These are phyloP conservation scores for Eustoma russellianum DNA, from an alignment of 257 asterid genomes.

Conservation along the genomic window DNA sequence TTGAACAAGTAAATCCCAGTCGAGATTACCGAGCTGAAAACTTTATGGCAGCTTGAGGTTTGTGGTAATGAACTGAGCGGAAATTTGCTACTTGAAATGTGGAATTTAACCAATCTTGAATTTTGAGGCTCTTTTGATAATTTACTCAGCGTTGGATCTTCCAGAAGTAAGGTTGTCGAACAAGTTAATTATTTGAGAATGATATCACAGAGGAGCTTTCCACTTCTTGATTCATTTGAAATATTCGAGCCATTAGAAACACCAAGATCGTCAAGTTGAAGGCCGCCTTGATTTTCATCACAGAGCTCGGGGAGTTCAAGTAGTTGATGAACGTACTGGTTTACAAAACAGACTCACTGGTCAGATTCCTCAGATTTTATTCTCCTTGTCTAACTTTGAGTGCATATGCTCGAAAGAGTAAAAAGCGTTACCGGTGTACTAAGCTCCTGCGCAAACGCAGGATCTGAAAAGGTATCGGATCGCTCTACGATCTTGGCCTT, in stretches of 20 bases:
- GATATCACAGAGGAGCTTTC: conserved; percentile 68
- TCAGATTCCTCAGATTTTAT: too few relatives aligned
- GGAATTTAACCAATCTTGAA: conserved; percentile 53
- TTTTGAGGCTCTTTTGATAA: conserved; percentile 63
- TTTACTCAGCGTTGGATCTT: conserved; percentile 42
- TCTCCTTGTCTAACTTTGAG: too few relatives aligned
- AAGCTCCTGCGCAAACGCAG: too few relatives aligned
- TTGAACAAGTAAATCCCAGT: conserved; percentile 53
- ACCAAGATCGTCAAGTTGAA: too few relatives aligned
- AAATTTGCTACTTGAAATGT: conserved; percentile 52
- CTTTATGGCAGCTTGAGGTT: conserved; percentile 71
- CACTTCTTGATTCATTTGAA: too few relatives aligned
- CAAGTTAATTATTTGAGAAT: conserved; percentile 53
- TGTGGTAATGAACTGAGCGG: conserved; percentile 46
- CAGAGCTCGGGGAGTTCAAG: conserved; percentile 63
- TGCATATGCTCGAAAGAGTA: too few relatives aligned
- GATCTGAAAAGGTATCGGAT: too few relatives aligned
- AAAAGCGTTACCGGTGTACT: too few relatives aligned
- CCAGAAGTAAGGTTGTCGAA: conserved; percentile 43
- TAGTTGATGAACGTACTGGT: conserved; percentile 52
- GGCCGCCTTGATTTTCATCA: too few relatives aligned
- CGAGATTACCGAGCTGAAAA: conserved; percentile 50
- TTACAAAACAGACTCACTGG: conserved; percentile 60
- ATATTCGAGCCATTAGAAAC: too few relatives aligned
- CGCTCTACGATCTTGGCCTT: too few relatives aligned